Evolutionary conservation across 768 basidiomycete genomes (phyloP).

Genomic region (Rhodotorula taiwanensis): DNA sequence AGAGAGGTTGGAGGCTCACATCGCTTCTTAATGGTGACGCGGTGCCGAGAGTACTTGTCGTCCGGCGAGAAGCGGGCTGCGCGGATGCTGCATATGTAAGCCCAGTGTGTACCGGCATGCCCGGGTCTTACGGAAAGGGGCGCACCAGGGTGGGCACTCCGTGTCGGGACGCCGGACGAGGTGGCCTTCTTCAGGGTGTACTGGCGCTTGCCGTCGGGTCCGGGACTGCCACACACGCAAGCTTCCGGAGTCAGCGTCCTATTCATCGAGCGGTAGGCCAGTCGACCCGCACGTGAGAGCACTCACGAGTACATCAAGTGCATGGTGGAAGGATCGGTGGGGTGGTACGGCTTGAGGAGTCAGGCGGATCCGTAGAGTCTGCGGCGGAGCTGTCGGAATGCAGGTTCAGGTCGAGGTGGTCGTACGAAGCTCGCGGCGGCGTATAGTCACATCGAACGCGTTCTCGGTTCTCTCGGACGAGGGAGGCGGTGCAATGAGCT

Average conservation of each 20-base stretch:
- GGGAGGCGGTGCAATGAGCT: no score
- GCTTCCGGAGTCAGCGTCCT: background rate
- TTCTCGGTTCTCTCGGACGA: no score
- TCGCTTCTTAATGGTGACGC: constrained; percentile 93
- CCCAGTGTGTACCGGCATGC: no score
- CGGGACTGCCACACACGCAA: constrained; percentile 53
- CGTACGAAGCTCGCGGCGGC: no score
- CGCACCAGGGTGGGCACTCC: constrained; percentile 94
- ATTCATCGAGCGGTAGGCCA: no score
- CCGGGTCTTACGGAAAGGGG: constrained; percentile 11
- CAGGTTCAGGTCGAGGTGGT: no score
- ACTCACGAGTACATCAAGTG: constrained; percentile 78
- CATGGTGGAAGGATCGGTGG: constrained; percentile 53
- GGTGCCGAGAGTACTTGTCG: constrained; percentile 97
- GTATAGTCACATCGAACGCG: no score
- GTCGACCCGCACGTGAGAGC: no score
- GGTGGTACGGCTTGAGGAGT: no score
- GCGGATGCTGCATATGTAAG: no score
- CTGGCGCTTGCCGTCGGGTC: constrained; percentile 66
- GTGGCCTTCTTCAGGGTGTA: constrained; percentile 97
- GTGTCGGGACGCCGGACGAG: constrained; percentile 71
- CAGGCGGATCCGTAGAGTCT: no score
- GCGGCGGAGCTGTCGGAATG: no score
- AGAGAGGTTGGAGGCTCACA: constrained; percentile 41
- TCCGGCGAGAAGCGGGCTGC: constrained; percentile 96